Conservation (phyloP, 1,284 basidiomycete genomes). For the Salmacisia buchloeana region DNA sequence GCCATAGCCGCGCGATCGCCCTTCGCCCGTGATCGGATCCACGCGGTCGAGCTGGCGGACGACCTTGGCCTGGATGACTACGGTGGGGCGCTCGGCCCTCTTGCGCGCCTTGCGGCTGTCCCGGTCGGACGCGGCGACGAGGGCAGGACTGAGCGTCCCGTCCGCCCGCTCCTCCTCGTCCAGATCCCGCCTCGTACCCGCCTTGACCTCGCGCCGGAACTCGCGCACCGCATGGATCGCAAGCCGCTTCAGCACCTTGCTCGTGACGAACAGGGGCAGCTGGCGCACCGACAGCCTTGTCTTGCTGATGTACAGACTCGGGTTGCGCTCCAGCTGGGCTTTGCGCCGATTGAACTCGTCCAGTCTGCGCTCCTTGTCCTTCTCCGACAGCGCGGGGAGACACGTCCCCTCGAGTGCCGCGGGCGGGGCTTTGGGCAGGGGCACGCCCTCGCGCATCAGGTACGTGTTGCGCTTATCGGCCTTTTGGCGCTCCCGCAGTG, state of each 20-base stretch:
- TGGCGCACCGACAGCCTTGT: conserved; percentile 90
- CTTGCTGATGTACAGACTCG: conserved; percentile 85
- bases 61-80: conserved; percentile 76
- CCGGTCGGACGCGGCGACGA: conserved; percentile 24
- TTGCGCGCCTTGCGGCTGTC: conserved; percentile 47
- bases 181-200: conserved; percentile 61
- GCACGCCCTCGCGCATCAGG: conserved; percentile 74
- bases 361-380: conserved; percentile 39
- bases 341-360: conserved; percentile 39
- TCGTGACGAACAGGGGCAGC: conserved; percentile 81
- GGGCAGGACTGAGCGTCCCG: conserved; percentile 33
- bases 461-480: conserved; percentile 94
- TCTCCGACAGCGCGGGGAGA: conserved; percentile 58
- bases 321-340: conserved; percentile 65
- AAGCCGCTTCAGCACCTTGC: conserved; percentile 80
- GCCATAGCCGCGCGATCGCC: conserved; percentile 85
- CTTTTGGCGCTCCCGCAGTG: conserved; percentile 71
- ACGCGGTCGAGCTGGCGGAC: conserved; percentile 78
- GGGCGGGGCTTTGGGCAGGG: conserved; percentile 37
- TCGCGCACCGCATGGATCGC: conserved; percentile 72
- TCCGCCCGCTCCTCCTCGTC: conserved; percentile 67
- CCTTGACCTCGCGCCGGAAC: conserved; percentile 75
- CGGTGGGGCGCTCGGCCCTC: conserved; percentile 58
- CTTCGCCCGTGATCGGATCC: conserved; percentile 78
- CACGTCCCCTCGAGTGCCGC: conserved; percentile 41